These are phyloP conservation scores for Phytophthora constricta DNA, from an alignment of 352 stramenopile species.

Conservation along the genomic window DNA sequence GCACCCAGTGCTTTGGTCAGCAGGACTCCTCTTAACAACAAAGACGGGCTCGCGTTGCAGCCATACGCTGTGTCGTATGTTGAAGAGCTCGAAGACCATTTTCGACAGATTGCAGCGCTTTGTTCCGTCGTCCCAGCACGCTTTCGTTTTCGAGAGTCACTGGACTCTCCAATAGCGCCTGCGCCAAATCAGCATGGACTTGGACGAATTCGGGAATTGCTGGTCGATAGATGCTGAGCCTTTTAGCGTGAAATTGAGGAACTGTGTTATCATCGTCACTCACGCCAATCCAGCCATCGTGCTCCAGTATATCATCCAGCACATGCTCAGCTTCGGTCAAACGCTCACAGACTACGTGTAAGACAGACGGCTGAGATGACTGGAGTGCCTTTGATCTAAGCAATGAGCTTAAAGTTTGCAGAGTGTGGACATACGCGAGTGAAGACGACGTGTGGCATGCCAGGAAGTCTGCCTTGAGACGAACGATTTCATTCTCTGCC, in stretches of 20 bases:
- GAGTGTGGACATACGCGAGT: slow-evolving; percentile 41
- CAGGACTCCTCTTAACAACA: slow-evolving; percentile 59
- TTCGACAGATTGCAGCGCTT: slow-evolving; percentile 42
- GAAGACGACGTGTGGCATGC: slow-evolving; percentile 33
- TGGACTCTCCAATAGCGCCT: slow-evolving; percentile 55
- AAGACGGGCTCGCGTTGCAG: slow-evolving; percentile 49
- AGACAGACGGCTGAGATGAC: slow-evolving; percentile 5
- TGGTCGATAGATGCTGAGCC: slow-evolving; percentile 64
- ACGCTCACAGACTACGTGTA: slow-evolving; percentile 24
- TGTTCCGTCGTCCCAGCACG: slow-evolving; percentile 16
- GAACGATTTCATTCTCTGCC: slow-evolving; percentile 29
- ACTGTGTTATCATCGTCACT: slow-evolving; percentile 4
- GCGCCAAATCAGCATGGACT: slow-evolving; percentile 55
- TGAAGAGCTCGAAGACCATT: slow-evolving; percentile 44
- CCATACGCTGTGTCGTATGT: slow-evolving; percentile 54
- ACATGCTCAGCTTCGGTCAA: slow-evolving; percentile 50
- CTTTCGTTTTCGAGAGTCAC: slow-evolving; percentile 27
- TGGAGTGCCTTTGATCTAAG: slow-evolving; percentile 40
- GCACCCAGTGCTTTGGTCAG: slow-evolving; percentile 48
- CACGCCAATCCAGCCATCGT: slow-evolving; percentile 69
- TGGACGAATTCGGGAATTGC: slow-evolving; percentile 56
- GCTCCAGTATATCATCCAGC: slow-evolving; percentile 53
- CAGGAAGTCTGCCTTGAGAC: slow-evolving; percentile 31
- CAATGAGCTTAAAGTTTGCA: slow-evolving; percentile 52
- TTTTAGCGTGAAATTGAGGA: slow-evolving; percentile 27